Conservation (phyloP, 2,329 filamentous ascomycete species). For the Fusarium compactum region DNA sequence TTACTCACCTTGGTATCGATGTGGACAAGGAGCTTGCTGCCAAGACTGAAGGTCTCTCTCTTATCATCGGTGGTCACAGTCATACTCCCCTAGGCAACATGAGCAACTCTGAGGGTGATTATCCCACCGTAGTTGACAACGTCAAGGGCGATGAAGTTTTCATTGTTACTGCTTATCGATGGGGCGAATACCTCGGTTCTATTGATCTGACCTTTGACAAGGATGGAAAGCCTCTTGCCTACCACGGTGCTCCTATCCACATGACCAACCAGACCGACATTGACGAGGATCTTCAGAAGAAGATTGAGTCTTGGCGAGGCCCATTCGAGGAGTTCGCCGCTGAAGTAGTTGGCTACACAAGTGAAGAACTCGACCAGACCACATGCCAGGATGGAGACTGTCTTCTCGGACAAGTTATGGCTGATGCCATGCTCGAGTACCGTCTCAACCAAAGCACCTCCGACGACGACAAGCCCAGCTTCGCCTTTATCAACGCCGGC, state of each 20-base stretch:
- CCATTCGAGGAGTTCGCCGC: slow-evolving; percentile 72
- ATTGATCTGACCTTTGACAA: slow-evolving; percentile 74
- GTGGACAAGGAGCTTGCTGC: slow-evolving; percentile 71
- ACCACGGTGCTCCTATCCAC: slow-evolving; percentile 73
- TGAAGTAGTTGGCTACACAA: slow-evolving; percentile 66
- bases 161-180: slow-evolving; percentile 74
- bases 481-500: slow-evolving; percentile 73
- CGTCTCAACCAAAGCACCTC: slow-evolving; percentile 60
- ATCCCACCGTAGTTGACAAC: slow-evolving; percentile 73
- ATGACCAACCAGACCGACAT: slow-evolving; percentile 70
- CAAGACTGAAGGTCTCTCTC: slow-evolving; percentile 71
- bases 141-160: slow-evolving; percentile 74
- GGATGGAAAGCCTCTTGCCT: slow-evolving; percentile 70
- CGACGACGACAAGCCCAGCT: slow-evolving; percentile 57
- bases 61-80: slow-evolving; percentile 74
- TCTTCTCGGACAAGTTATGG: slow-evolving; percentile 66
- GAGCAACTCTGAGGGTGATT: slow-evolving; percentile 67
- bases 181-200: slow-evolving; percentile 76
- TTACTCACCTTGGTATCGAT: slow-evolving; percentile 76
- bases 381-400: slow-evolving; percentile 71
- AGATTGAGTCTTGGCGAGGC: slow-evolving; percentile 69
- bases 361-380: slow-evolving; percentile 69
- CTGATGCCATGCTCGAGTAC: slow-evolving; percentile 72
- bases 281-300: slow-evolving; percentile 67
- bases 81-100: slow-evolving; percentile 72